phyloP scores from a whole-genome alignment of 176 grass and related monocot species.

The Aechmea fasciata region DNA sequence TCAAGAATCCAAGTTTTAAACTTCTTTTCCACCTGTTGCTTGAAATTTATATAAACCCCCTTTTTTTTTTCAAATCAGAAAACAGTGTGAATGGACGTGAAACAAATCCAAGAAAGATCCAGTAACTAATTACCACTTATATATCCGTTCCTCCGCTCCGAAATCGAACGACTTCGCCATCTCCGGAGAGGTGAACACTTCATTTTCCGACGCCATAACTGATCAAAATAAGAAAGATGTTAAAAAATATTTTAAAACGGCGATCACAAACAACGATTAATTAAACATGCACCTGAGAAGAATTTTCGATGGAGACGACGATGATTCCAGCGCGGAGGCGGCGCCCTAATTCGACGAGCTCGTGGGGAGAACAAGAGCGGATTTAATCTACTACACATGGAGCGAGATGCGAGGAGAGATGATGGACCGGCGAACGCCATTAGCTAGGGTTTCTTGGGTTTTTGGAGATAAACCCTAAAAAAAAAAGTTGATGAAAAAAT shows the following conservation, averaged over 20 bases:
- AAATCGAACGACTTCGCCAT: conserved; percentile 84
- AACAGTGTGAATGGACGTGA: background rate
- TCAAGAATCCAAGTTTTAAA: no score
- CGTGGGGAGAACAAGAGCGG: conserved; percentile 40
- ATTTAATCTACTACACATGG: conserved; percentile 46
- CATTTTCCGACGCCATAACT: conserved; percentile 52
- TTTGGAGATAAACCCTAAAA: conserved; percentile 29
- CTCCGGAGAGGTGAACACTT: conserved; percentile 78
- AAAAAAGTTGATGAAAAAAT: background rate
- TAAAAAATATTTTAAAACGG: background rate
- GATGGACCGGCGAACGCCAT: conserved; percentile 51
- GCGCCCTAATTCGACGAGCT: conserved; percentile 10
- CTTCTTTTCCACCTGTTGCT: no score
- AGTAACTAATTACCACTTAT: conserved; percentile 57
- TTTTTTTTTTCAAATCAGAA: background rate
- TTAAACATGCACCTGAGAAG: conserved; percentile 36
- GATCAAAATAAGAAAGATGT: conserved; percentile 10
- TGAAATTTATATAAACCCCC: background rate
- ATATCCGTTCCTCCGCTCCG: conserved; percentile 77
- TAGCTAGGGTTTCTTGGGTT: conserved; percentile 16
- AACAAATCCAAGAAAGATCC: background rate
- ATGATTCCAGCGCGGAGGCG: conserved; percentile 27
- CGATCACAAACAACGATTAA: background rate
- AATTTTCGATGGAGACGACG: conserved; percentile 41
- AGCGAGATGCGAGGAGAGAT: conserved; percentile 45